These are phyloP conservation scores for Candida sanyaensis DNA, from an alignment of 1,139 yeast species.

Conservation along the genomic window DNA sequence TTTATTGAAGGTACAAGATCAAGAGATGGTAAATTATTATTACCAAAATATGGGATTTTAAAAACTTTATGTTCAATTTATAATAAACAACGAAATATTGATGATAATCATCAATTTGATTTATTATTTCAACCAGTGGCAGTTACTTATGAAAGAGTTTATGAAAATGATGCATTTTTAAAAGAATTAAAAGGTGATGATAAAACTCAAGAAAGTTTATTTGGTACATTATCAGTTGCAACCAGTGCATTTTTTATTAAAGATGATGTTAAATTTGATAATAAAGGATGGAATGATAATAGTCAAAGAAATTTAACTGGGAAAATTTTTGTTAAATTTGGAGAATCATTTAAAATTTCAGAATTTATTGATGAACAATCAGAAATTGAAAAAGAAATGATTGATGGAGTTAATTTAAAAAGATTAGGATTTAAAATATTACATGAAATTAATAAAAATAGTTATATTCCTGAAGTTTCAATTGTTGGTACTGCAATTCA, in stretches of 20 bases:
- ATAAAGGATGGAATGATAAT: constrained; percentile 27
- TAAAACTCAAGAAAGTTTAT: constrained; percentile 50
- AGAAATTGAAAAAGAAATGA: constrained; percentile 2
- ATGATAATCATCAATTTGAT: constrained; percentile 46
- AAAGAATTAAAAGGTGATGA: constrained; percentile 62
- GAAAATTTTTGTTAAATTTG: constrained; percentile 41
- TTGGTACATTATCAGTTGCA: constrained; percentile 39
- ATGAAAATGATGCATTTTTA: constrained; percentile 64
- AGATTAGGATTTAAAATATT: constrained; percentile 44
- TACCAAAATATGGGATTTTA: constrained; percentile 69
- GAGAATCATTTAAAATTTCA: constrained; percentile 33
- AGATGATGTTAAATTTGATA: constrained; percentile 17
- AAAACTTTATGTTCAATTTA: constrained; percentile 51
- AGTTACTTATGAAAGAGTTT: constrained; percentile 66
- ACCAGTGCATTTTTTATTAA: constrained; percentile 25
- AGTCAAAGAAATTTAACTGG: constrained; percentile 32
- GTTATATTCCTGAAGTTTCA: constrained; percentile 40
- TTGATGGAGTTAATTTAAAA: constrained; percentile 33
- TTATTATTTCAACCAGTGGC: constrained; percentile 56
- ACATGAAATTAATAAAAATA: constrained; percentile 40
- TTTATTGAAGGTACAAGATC: constrained; percentile 71
- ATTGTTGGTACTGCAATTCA: constrained; percentile 42
- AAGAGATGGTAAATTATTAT: constrained; percentile 62
- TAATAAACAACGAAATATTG: constrained; percentile 42
- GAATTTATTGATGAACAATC: constrained; percentile 21